A percentile compares a stretch with the other conserved stretches of the same genome.
Conservation (phyloP, 202 grass and related monocot genomes). For the Panicum hallii region DNA sequence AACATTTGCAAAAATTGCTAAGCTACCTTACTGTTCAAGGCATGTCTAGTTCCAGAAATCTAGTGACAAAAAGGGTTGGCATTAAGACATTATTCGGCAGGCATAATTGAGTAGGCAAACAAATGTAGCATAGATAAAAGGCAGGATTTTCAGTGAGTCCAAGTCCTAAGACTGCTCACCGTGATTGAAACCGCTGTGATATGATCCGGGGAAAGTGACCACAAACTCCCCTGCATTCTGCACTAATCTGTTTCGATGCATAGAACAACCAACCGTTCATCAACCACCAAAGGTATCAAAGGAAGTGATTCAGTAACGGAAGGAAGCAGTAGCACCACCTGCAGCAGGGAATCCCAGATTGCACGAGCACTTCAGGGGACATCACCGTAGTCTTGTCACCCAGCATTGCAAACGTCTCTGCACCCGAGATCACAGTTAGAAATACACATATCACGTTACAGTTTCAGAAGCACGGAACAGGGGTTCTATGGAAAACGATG, state of each 20-base stretch:
- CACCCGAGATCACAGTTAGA: slow-evolving; percentile 22
- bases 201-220: slow-evolving; percentile 94
- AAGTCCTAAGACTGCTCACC: slow-evolving; percentile 54
- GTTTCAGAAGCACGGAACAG: slow-evolving; percentile 6
- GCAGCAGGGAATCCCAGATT: slow-evolving; percentile 86
- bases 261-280: slow-evolving; percentile 34
- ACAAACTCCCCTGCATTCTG: slow-evolving; percentile 99
- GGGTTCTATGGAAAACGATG: not conserved
- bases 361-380: slow-evolving; percentile 87
- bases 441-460: not conserved
- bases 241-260: slow-evolving; percentile 74
- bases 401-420: slow-evolving; percentile 81
- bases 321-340: slow-evolving; percentile 48
- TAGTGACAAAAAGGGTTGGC: not conserved
- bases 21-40: not conserved
- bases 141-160: slow-evolving; percentile 18
- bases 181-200: slow-evolving; percentile 87
- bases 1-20: not conserved
- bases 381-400: slow-evolving; percentile 91
- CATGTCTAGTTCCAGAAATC: slow-evolving; percentile 12
- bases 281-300: slow-evolving; percentile 26
- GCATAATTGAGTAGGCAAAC: slow-evolving; percentile 2
- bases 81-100: slow-evolving; percentile 5
- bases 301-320: not conserved
- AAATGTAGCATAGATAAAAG: slow-evolving; percentile 10